Base-by-base conservation (phyloP, 805 yeast genomes). In the Myxozyma geophila region DNA sequence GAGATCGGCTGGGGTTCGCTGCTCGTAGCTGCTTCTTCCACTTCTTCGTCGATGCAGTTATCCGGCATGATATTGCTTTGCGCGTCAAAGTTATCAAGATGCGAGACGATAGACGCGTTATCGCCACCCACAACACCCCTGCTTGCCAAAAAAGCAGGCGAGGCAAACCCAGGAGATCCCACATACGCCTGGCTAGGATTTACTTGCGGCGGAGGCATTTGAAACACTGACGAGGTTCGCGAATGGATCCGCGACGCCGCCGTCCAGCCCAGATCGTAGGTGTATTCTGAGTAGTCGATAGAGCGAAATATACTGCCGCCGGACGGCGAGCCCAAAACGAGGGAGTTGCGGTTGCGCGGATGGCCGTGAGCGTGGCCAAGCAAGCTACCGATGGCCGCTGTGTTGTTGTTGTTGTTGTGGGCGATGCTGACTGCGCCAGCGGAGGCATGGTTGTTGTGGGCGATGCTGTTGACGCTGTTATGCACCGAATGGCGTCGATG, bases 161-260 rank as follows among this genome's bases (percentile, higher is more conserved):
- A 63, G 23, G 54, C 61, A 21, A 63, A 63, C 7, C 67, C 67
- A 1, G 67, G 58, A 1, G 58, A 54, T 10, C 58, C 58, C n/a
- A 54, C 51, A 44, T 33, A 43, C 3, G 50, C 33, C 28, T 53
- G 57, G 15, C 40, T 37, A 8, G 57, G 36, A 19, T 28, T 28
- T 21, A 13, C 37, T 35, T 35, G 52, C 52, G 51, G 59, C 33
- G 51, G 41, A 12, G 51, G 59, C 59, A 47, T 21, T 17, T 46
- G 51, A 8, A 55, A 36, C 21, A 64, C 53, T 7, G 69, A 63
- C 36, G 64, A 58, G 15, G 60, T 53, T 21, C 69, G 69, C 19
- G 69, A 66, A 41, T 66, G 69, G 17, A 66, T 52, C 21, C 69
- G 66, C 37, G 68, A 58, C 15, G 69, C 69, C 13, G 67, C 69